Evolutionary conservation across 2,329 filamentous ascomycete species (phyloP), one percentile per base, ranked within the genome.

Genomic region (Juglanconis juglandina): DNA sequence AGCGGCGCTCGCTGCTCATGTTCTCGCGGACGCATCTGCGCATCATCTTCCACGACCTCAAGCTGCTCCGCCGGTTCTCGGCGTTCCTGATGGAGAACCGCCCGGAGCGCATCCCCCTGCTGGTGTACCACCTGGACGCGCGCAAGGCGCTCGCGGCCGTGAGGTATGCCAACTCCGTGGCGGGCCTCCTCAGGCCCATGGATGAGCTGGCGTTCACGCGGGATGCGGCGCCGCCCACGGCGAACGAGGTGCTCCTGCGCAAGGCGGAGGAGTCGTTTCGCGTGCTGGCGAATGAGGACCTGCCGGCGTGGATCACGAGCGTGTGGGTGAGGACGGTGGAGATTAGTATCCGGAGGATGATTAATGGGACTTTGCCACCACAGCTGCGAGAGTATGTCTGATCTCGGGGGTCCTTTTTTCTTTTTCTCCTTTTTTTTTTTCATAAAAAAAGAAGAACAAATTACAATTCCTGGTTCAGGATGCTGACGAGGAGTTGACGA

Each of bases 121-220:
- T 92, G n/a, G 82, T 87, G 37, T 90, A 91, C 74, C 91, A 91
- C 65, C 78, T 92, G 2, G 87, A 91, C 66, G 82, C 87, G 0
- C 72, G 86, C 61, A 92, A 92, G 68, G 88, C 89, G 1, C 72
- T 91, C 13, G 84, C 85, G 64, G 88, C 89, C 1, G 86, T 92
- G 59, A 78, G 81, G 42, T 92, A 92, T 66, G 83, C 87, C 30
- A 91, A 92, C 69, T 83, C 87, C 0, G 80, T 92, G 35, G 80
- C 85, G 1, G 81, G 84, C 62, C 80, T 85, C 3, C 76, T 91
- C 14, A 79, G 83, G 34, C 79, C 79, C 0, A 80, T 89, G 14
- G 72, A 79, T 4, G 82, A 79, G 0, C 75, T 83, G 39, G 79
- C 81, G 2, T 88, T 88, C 59, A 85, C 83, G 0, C 69, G 78